Evolutionary conservation across 176 grass and related monocot species (phyloP), one percentile per base, ranked within the genome.

Genomic region (Avena insularis): DNA sequence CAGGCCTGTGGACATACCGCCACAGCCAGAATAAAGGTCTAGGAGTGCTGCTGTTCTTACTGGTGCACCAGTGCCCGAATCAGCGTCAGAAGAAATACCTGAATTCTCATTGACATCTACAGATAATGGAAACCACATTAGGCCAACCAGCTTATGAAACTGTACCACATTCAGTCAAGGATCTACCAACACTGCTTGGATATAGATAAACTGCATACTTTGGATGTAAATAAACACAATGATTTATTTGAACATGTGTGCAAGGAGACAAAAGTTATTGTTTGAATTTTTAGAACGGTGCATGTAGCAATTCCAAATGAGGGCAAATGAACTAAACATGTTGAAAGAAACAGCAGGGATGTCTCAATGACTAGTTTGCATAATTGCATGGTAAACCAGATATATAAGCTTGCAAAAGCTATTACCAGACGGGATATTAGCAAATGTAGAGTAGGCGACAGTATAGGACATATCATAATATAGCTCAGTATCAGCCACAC

Each of bases 391-490:
- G 2, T 23, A 6, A 29, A 62, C 10, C 4, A 27, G 16, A 50
- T 47, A 88, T 5, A 31, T 9, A 31, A 40, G 27, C 9, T 50
- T n/a, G 45, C 16, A 35, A n/a, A 10, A 83, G 2, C 50, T 58
- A 78, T 89, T 91, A 98, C 92, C 93, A 48, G 33, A 27, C 25
- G 87, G 61, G 69, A 98, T 87, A 79, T 98, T 98, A 6, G 82
- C 79, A 79, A 98, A 98, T 45, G 92, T 92, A 1, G 93, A 94
- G 83, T 98, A 98, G 0, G 89, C 85, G 4, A 98, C 84, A 1
- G 88, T 53, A 27, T 96, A 98, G 0, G 96, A 96, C 93, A 98
- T 98, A 20, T 98, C 90, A 65, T 96, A 98, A 16, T 98, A 98
- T 3, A 92, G 40, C 9, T 94, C 80, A 23, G 92, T 93, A 17